Evolutionary conservation across 192 early-diverging fungal genomes (phyloP).

Genomic region (Dimargaris xerosporica): DNA sequence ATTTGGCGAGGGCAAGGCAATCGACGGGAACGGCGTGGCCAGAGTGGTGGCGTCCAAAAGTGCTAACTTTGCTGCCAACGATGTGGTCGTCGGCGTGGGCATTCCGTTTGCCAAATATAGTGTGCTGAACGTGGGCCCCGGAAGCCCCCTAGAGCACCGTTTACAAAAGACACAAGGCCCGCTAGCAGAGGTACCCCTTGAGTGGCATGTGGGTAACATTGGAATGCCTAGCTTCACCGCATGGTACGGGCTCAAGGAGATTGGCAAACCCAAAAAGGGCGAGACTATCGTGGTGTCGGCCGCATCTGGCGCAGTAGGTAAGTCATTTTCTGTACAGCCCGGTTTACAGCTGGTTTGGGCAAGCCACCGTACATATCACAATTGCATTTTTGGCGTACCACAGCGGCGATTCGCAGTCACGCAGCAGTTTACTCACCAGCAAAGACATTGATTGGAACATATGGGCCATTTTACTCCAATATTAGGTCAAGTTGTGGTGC

Average conservation of each 20-base stretch:
- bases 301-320: slow-evolving; percentile 61
- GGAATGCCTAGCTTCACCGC: slow-evolving; percentile 77
- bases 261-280: slow-evolving; percentile 58
- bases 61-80: slow-evolving; percentile 38
- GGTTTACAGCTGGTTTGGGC: slow-evolving; percentile 22
- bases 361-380: neutral
- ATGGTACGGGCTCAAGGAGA: slow-evolving; percentile 40
- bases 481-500: slow-evolving; percentile 46
- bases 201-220: slow-evolving; percentile 43
- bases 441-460: neutral
- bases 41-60: slow-evolving; percentile 49
- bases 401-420: neutral
- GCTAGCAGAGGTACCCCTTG: slow-evolving; percentile 28
- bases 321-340: neutral
- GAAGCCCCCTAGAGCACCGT: slow-evolving; percentile 13
- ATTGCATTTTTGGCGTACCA: neutral
- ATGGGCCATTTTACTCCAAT: neutral
- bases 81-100: slow-evolving; percentile 38
- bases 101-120: slow-evolving; percentile 42
- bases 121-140: slow-evolving; percentile 18
- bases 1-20: slow-evolving; percentile 42
- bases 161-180: slow-evolving; percentile 23
- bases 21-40: slow-evolving; percentile 41
- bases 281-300: slow-evolving; percentile 73
- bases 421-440: neutral